Conservation (phyloP, 805 yeast species). For the Saturnispora sanitii region DNA sequence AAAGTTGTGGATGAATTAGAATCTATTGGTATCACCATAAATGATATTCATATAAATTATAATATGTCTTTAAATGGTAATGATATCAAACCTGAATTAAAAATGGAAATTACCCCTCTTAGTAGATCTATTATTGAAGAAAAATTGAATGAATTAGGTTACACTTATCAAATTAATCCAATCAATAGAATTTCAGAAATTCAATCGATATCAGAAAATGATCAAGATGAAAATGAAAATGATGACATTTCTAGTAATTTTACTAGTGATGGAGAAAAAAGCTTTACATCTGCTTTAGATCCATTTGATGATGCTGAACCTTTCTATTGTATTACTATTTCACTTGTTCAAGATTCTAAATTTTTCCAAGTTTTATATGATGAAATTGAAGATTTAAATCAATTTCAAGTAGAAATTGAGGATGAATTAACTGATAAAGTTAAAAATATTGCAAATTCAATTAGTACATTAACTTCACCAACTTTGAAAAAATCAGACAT, state of each 20-base stretch:
- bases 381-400: slow-evolving; percentile 42
- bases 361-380: slow-evolving; percentile 50
- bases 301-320: slow-evolving; percentile 20
- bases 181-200: slow-evolving; percentile 1
- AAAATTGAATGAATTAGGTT: slow-evolving; percentile 14
- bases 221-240: neutral
- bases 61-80: slow-evolving; percentile 15
- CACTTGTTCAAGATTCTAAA: slow-evolving; percentile 44
- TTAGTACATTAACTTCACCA: slow-evolving; percentile 34
- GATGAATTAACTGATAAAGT: slow-evolving; percentile 33
- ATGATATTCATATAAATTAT: slow-evolving; percentile 24
- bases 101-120: slow-evolving; percentile 19
- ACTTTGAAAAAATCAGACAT: slow-evolving; percentile 40
- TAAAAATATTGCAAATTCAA: slow-evolving; percentile 30
- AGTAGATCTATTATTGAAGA: slow-evolving; percentile 14
- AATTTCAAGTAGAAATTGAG: slow-evolving; percentile 35
- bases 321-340: slow-evolving; percentile 24
- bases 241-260: slow-evolving; percentile 10
- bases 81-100: slow-evolving; percentile 18
- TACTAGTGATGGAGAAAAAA: too few species aligned
- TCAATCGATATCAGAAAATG: too few species aligned
- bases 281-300: slow-evolving; percentile 14
- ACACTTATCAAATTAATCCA: slow-evolving; percentile 14
- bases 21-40: slow-evolving; percentile 45
- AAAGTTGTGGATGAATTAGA: slow-evolving; percentile 56